Conservation (phyloP, 495 filamentous ascomycete species). For the Penicillium silybi region DNA sequence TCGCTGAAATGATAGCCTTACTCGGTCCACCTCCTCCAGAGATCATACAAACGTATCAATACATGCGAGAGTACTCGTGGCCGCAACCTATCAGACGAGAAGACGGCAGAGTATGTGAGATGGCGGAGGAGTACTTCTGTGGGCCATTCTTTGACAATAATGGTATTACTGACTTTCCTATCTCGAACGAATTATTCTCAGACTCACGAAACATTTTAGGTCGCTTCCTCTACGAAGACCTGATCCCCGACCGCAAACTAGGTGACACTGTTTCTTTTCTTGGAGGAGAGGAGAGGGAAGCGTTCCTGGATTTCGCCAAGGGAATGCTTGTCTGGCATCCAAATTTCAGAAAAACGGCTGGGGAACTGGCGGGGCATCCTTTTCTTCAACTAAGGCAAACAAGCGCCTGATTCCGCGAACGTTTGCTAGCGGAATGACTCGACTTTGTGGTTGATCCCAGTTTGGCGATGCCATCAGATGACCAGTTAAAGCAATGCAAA, state of each 20-base stretch:
- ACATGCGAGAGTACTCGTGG: slow-evolving; percentile 33
- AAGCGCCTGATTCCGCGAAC: slow-evolving; percentile 27
- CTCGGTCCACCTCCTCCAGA: slow-evolving; percentile 43
- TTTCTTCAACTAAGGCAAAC: slow-evolving; percentile 36
- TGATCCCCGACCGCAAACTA: slow-evolving; percentile 34
- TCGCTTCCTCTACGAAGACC: slow-evolving; percentile 31
- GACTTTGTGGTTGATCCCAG: no score
- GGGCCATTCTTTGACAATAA: slow-evolving; percentile 38
- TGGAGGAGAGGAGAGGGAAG: slow-evolving; percentile 36
- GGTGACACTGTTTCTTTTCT: slow-evolving; percentile 28
- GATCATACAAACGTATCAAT: slow-evolving; percentile 41
- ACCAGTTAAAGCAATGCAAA: no score
- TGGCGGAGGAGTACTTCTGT: slow-evolving; percentile 33
- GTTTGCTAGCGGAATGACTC: no score
- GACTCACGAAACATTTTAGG: slow-evolving; percentile 32
- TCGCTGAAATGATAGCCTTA: slow-evolving; percentile 45
- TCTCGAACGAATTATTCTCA: slow-evolving; percentile 22
- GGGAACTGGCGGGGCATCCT: slow-evolving; percentile 31
- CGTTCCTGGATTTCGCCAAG: slow-evolving; percentile 39
- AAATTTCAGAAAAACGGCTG: slow-evolving; percentile 31
- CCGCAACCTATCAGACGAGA: slow-evolving; percentile 30
- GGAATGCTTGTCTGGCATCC: slow-evolving; percentile 40
- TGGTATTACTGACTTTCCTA: slow-evolving; percentile 21
- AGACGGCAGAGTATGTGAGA: slow-evolving; percentile 33
- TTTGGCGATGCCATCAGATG: no score